phyloP scores from a whole-genome alignment of 352 stramenopile genomes.

The Globisporangium megalacanthum region DNA sequence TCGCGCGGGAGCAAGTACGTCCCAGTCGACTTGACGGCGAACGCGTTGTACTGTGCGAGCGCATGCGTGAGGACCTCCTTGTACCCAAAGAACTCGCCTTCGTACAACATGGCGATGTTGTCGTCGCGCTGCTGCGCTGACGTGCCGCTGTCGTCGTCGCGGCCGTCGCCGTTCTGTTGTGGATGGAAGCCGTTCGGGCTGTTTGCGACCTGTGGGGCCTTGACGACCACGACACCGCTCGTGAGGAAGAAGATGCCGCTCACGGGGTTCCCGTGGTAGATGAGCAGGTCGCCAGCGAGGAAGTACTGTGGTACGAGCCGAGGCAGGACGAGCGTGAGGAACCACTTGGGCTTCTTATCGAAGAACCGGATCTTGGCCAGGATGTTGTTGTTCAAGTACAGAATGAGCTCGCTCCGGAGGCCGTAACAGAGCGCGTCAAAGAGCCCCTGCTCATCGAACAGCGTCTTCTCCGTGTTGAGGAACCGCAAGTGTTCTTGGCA shows the following conservation, averaged over 20 bases:
- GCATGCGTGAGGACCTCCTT: slow-evolving; percentile 61
- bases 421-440: slow-evolving; percentile 68
- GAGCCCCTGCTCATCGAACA: slow-evolving; percentile 54
- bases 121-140: slow-evolving; percentile 20
- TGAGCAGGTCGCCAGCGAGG: slow-evolving; percentile 56
- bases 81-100: slow-evolving; percentile 77
- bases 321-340: slow-evolving; percentile 62
- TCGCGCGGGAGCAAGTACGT: slow-evolving; percentile 63
- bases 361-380: slow-evolving; percentile 72
- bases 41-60: slow-evolving; percentile 62
- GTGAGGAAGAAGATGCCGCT: slow-evolving; percentile 80
- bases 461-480: slow-evolving; percentile 61
- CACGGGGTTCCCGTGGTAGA: slow-evolving; percentile 62
- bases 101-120: slow-evolving; percentile 60
- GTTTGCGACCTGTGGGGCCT: slow-evolving; percentile 15
- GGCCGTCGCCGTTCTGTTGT: background rate
- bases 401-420: slow-evolving; percentile 55
- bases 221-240: slow-evolving; percentile 52
- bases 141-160: slow-evolving; percentile 9
- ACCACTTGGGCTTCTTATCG: slow-evolving; percentile 84
- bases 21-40: slow-evolving; percentile 47
- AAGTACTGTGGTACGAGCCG: slow-evolving; percentile 68
- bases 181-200: background rate
- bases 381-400: slow-evolving; percentile 53
- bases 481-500: slow-evolving; percentile 74